Evolutionary conservation across 257 asterid species (phyloP), one percentile per base, ranked within the genome.

Genomic region (Nemophila menziesii): DNA sequence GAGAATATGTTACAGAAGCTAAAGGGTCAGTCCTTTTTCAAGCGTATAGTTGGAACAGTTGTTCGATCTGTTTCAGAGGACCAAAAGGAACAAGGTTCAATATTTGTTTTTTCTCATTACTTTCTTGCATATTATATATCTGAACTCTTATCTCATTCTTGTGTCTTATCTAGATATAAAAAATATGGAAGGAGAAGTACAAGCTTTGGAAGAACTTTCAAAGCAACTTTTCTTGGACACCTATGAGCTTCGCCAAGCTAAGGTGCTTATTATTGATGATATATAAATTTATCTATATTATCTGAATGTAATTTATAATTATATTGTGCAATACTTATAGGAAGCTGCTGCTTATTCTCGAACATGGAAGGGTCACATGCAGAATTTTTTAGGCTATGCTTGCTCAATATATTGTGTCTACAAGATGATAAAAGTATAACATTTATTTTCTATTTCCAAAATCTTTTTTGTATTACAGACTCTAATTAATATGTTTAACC

Each of bases 271-370:
- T 29, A 29, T 29, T 29, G 33, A 41, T 39, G 2, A 40, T 45
- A 21, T 14, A 19, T 22, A 29, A 14, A 57, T 36, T 33, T 15
- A 24, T 29, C 17, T 0, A 33, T 38, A 13, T 15, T 5, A 21
- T 50, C 36, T 50, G 10, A 20, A 33, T 29, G 26, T 9, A 46
- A 55, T 49, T 54, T 33, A 39, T 61, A 43, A 38, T 54, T 23
- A 49, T 46, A 43, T 33, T 39, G 34, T 61, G 57, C 53, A 44
- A 54, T 55, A 38, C 51, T 61, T 52, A 34, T 86, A 90, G 98
- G 96, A 90, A 72, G 98, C 98, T 68, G 98, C 98, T 53, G 89
- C 94, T 17, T 90, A 80, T 74, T 90, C 98, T 61, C 86, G 98
- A 55, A 90, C 96, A 22, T 90, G 98, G 98, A 90, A 65, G 82